A percentile compares a stretch with the other conserved stretches of the same genome.
Evolutionary conservation across 2,329 filamentous ascomycete genomes (phyloP).

Genomic region (Podosphaera fusca): DNA sequence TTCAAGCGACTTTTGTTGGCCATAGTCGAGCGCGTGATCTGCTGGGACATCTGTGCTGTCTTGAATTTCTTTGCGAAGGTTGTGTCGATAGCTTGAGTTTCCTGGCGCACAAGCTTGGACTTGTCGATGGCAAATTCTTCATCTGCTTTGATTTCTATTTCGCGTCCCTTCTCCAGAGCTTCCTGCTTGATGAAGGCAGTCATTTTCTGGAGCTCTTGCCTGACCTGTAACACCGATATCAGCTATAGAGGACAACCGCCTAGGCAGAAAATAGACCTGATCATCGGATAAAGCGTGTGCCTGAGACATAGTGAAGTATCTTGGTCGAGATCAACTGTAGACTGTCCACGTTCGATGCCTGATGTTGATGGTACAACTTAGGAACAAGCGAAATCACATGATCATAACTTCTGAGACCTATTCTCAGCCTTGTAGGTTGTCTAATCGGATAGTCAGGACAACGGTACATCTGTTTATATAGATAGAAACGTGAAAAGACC

Average conservation of each 20-base stretch:
- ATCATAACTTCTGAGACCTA: background rate
- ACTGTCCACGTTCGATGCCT: background rate
- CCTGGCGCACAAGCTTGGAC: constrained; percentile 90
- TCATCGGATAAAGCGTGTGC: constrained; percentile 90
- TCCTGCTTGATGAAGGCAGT: constrained; percentile 99
- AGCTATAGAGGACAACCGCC: background rate
- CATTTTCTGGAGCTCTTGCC: constrained; percentile 98
- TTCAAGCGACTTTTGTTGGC: constrained; percentile 88
- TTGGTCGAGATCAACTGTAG: background rate
- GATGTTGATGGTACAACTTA: constrained; percentile 4
- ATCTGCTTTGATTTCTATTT: constrained; percentile 96
- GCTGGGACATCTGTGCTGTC: constrained; percentile 92
- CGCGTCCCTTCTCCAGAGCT: constrained; percentile 84
- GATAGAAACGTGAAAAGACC: background rate
- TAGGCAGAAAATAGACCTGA: constrained; percentile 36
- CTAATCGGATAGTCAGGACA: too few relatives aligned
- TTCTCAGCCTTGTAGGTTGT: background rate
- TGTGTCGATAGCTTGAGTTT: constrained; percentile 77
- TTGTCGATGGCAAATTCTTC: constrained; percentile 99
- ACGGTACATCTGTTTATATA: background rate
- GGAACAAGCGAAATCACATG: background rate
- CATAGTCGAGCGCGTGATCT: constrained; percentile 90
- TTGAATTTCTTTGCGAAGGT: constrained; percentile 99
- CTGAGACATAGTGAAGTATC: constrained; percentile 56
- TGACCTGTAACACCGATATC: constrained; percentile 39